Percentiles rank a stretch among this genome's conserved stretches.
Evolutionary conservation across 2,329 filamentous ascomycete species (phyloP).

Genomic region (Colletotrichum godetiae): DNA sequence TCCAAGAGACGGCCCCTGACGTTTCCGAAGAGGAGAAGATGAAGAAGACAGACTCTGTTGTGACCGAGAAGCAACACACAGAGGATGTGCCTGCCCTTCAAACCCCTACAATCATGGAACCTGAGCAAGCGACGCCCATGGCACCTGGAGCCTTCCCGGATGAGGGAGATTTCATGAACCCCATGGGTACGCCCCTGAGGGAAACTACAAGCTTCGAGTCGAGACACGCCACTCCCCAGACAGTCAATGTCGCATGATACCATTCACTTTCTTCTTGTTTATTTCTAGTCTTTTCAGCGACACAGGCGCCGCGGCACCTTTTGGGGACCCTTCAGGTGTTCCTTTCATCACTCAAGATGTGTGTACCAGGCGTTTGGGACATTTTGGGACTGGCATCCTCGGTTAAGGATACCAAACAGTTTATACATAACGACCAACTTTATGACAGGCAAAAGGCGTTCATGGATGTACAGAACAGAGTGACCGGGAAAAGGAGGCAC

Average conservation of each 20-base stretch:
- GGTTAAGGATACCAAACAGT: constrained; percentile 13
- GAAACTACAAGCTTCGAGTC: constrained; percentile 21
- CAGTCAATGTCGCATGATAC: constrained; percentile 27
- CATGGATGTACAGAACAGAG: constrained; percentile 21
- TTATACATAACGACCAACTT: constrained; percentile 27
- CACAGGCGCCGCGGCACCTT: not conserved
- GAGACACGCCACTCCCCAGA: constrained; percentile 9
- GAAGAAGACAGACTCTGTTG: not conserved
- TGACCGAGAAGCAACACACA: not conserved
- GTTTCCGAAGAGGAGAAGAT: constrained; percentile 6
- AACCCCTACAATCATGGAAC: constrained; percentile 3
- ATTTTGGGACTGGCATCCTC: constrained; percentile 13
- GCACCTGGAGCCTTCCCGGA: constrained; percentile 30
- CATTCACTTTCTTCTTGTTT: constrained; percentile 3
- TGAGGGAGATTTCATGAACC: constrained; percentile 19
- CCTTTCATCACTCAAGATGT: not conserved
- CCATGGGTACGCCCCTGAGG: constrained; percentile 18
- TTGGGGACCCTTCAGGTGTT: not conserved
- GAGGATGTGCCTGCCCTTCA: not conserved
- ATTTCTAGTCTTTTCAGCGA: not conserved
- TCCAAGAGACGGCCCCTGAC: constrained; percentile 17
- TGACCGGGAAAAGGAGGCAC: not conserved
- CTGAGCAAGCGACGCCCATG: constrained; percentile 19
- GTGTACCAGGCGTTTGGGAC: constrained; percentile 24
- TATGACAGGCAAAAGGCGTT: constrained; percentile 28